Evolutionary conservation across 495 filamentous ascomycete genomes (phyloP).

Genomic region (Cudoniella acicularis): DNA sequence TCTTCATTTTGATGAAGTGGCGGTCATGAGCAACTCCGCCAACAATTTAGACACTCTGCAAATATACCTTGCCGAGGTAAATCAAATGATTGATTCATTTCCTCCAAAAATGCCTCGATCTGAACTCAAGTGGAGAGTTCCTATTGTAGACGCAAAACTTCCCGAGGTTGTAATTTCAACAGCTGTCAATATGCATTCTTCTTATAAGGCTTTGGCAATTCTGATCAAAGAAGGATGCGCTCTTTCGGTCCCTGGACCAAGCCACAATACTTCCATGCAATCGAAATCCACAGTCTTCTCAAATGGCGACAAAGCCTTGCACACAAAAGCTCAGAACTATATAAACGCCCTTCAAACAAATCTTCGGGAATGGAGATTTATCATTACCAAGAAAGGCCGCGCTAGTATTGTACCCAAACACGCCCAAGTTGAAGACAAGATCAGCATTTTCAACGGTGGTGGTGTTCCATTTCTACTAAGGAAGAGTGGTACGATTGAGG

Average conservation of each 20-base stretch:
- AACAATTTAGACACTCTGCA: neutral
- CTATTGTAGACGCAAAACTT: neutral
- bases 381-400: neutral
- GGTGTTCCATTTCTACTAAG: slow-evolving; percentile 8
- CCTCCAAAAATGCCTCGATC: neutral
- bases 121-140: neutral
- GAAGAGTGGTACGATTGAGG: neutral
- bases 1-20: neutral
- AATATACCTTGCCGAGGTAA: neutral
- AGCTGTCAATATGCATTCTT: neutral
- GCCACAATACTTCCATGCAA: neutral
- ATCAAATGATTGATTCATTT: neutral
- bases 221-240: too few species aligned
- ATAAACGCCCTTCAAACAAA: neutral
- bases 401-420: neutral
- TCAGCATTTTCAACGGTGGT: slow-evolving; percentile 1
- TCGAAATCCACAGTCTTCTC: neutral
- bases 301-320: too few species aligned
- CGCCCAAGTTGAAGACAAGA: slow-evolving; percentile 2
- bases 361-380: neutral
- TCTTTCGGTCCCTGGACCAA: too few species aligned
- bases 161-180: neutral
- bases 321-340: neutral
- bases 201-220: neutral
- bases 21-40: neutral